Evolutionary conservation across 106 monocot genomes (phyloP).

Genomic region (Gastrodia elata): DNA sequence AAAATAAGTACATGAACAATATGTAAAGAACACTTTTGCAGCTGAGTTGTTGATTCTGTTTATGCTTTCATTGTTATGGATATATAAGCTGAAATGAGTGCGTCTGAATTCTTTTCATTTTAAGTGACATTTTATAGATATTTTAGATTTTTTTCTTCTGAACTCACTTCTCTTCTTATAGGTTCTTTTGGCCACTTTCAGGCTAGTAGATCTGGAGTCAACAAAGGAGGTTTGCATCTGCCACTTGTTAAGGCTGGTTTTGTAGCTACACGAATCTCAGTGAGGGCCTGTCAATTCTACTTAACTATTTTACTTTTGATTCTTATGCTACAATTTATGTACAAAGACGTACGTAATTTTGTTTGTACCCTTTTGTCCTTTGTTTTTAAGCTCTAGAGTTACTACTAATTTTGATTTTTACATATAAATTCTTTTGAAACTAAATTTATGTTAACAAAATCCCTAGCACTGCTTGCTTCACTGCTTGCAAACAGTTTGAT

Average conservation of each 20-base stretch:
- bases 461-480: no score
- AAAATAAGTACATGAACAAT: not conserved
- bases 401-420: not conserved
- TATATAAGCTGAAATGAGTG: not conserved
- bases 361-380: not conserved
- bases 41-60: not conserved
- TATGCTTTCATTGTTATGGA: not conserved
- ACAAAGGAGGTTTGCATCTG: constrained; percentile 76
- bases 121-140: not conserved
- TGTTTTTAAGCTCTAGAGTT: not conserved
- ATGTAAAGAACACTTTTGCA: not conserved
- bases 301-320: not conserved
- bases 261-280: constrained; percentile 95
- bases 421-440: not conserved
- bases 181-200: constrained; percentile 99
- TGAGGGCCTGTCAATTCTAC: constrained; percentile 20
- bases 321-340: not conserved
- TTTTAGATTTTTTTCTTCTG: not conserved
- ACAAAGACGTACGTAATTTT: not conserved
- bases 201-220: constrained; percentile 90
- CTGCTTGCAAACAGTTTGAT: no score
- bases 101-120: not conserved
- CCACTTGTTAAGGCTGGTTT: constrained; percentile 93
- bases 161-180: constrained; percentile 13
- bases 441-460: no score